phyloP scores from a whole-genome alignment of 306 rosid species.

The Canavalia ensiformis region DNA sequence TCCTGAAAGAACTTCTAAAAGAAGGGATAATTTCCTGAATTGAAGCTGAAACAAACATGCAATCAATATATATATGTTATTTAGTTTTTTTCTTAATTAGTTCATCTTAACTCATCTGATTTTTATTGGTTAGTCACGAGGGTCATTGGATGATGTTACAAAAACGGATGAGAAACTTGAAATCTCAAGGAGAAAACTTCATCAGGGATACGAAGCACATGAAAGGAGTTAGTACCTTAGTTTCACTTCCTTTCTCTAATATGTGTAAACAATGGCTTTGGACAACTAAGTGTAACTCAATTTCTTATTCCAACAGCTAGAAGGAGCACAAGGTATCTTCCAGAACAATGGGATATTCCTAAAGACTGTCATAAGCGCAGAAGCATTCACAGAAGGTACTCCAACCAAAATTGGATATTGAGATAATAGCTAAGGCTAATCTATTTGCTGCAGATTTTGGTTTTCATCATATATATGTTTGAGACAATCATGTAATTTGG shows the following conservation, averaged over 20 bases:
- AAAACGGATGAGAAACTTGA: constrained; percentile 60
- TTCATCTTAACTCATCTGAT: constrained; percentile 31
- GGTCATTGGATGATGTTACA: constrained; percentile 51
- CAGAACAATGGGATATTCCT: constrained; percentile 10
- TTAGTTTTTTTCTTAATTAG: background rate
- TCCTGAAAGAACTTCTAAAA: background rate
- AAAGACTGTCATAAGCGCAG: constrained; percentile 54
- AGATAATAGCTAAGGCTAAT: background rate
- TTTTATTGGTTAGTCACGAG: constrained; percentile 41
- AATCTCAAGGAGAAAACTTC: constrained; percentile 72
- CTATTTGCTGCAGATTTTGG: background rate
- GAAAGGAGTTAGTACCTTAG: constrained; percentile 55
- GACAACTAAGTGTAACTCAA: background rate
- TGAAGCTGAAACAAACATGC: background rate
- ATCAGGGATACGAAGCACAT: constrained; percentile 63
- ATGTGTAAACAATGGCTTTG: background rate
- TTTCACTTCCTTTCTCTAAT: background rate
- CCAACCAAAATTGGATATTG: background rate
- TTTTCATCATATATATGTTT: background rate
- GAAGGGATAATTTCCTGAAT: background rate
- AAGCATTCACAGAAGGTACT: constrained; percentile 45
- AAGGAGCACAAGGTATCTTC: constrained; percentile 46
- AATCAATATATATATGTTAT: background rate
- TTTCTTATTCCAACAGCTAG: constrained; percentile 54
- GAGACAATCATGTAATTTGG: background rate